Evolutionary conservation across 1,284 basidiomycete genomes (phyloP).

Genomic region (Lentinus polychrous): DNA sequence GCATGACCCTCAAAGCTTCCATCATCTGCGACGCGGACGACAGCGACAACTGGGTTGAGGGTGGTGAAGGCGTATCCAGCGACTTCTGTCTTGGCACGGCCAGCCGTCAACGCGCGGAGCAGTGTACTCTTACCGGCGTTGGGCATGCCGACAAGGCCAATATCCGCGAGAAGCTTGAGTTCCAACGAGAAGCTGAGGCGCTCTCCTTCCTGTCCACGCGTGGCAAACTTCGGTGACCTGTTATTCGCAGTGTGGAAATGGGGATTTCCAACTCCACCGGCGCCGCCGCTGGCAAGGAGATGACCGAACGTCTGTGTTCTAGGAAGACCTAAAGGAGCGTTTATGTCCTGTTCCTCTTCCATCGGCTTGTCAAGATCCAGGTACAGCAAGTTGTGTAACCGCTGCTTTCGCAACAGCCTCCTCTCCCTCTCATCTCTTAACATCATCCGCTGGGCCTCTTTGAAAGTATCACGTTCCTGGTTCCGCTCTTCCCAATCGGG

Average conservation of each 20-base stretch:
- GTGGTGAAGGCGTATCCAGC: constrained; percentile 95
- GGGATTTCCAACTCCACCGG: constrained; percentile 87
- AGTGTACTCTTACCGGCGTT: constrained; percentile 92
- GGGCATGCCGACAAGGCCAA: constrained; percentile 93
- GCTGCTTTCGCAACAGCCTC: constrained; percentile 37
- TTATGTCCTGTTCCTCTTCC: constrained; percentile 35
- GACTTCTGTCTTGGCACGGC: constrained; percentile 78
- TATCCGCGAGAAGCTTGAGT: constrained; percentile 90
- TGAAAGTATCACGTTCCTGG: constrained; percentile 57
- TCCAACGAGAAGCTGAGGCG: constrained; percentile 83
- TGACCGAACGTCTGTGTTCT: constrained; percentile 56
- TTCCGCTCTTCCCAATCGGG: constrained; percentile 62
- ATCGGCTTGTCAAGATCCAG: constrained; percentile 57
- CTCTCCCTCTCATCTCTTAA: constrained; percentile 60
- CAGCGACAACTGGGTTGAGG: constrained; percentile 92
- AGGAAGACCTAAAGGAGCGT: constrained; percentile 61
- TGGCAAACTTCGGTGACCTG: constrained; percentile 77
- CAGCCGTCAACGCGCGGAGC: constrained; percentile 83
- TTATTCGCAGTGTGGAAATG: constrained; percentile 67
- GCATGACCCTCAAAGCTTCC: constrained; percentile 67
- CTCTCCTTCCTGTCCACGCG: constrained; percentile 77
- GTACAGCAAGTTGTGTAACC: constrained; percentile 38
- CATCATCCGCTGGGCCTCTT: constrained; percentile 63
- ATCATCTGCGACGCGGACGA: constrained; percentile 79
- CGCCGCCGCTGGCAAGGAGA: constrained; percentile 74